These are phyloP conservation scores for Fraxinus latifolia DNA, from an alignment of 305 asterid genomes.

Conservation along the genomic window DNA sequence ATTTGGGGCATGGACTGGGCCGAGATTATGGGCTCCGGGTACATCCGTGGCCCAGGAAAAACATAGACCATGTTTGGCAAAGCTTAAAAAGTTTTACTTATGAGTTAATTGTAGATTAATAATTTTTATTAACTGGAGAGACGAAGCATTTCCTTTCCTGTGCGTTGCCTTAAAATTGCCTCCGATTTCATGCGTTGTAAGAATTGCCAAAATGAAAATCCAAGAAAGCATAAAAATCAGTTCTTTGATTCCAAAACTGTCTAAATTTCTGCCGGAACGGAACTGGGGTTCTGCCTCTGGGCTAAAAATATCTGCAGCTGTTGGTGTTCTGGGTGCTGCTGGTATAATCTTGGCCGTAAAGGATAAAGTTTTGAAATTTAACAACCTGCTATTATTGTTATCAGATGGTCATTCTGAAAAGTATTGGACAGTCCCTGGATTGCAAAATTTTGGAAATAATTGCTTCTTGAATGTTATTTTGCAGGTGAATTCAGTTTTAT, in stretches of 20 bases:
- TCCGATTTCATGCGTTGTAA: neutral
- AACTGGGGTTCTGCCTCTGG: slow-evolving; percentile 41
- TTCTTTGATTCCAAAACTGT: slow-evolving; percentile 32
- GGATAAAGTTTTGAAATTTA: slow-evolving; percentile 31
- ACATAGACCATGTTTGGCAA: neutral
- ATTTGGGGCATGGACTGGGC: neutral
- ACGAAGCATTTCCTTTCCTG: neutral
- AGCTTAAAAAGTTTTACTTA: neutral
- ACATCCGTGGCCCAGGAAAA: neutral
- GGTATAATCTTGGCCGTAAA: slow-evolving; percentile 47
- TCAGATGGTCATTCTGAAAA: slow-evolving; percentile 26
- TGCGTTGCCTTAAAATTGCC: neutral
- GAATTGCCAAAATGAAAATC: slow-evolving; percentile 35
- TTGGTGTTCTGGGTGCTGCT: slow-evolving; percentile 52
- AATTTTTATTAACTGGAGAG: neutral
- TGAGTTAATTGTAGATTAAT: neutral
- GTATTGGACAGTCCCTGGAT: slow-evolving; percentile 63
- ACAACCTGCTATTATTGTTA: slow-evolving; percentile 17
- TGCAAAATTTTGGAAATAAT: slow-evolving; percentile 78
- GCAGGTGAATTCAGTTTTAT: slow-evolving; percentile 52
- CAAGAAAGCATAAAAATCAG: slow-evolving; percentile 27
- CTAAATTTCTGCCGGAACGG: slow-evolving; percentile 18
- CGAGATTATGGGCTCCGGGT: neutral
- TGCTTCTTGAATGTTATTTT: slow-evolving; percentile 83
- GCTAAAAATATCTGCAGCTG: slow-evolving; percentile 43